Conservation (phyloP, 2,329 filamentous ascomycete species). For the Podosphaera fusca region DNA sequence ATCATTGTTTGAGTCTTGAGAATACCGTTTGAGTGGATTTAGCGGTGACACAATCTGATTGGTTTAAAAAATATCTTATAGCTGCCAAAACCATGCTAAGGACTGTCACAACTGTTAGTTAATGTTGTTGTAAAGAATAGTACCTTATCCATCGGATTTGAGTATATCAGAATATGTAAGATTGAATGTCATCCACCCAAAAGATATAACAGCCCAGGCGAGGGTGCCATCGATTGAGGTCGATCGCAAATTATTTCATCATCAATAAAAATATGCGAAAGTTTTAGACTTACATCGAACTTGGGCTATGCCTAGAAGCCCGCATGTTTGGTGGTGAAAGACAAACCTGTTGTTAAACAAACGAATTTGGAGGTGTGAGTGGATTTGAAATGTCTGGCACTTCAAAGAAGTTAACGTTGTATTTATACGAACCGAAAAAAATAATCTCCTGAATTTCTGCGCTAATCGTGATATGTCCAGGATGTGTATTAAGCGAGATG, state of each 20-base stretch:
- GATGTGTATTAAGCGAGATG: not conserved
- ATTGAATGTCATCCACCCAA: constrained; percentile 67
- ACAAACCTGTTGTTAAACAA: not conserved
- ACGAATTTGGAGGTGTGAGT: not conserved
- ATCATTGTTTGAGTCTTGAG: too few species aligned
- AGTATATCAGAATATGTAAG: constrained; percentile 91
- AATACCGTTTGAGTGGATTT: not conserved
- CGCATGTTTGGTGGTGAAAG: not conserved
- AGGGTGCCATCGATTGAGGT: constrained; percentile 65
- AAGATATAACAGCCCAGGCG: constrained; percentile 75
- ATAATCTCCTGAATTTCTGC: not conserved
- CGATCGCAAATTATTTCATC: constrained; percentile 99
- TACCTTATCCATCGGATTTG: not conserved
- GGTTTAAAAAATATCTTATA: constrained; percentile 4
- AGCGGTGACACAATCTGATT: not conserved
- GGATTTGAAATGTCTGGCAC: too few species aligned
- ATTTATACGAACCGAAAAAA: not conserved
- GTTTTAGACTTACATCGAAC: constrained; percentile 2
- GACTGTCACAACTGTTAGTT: not conserved
- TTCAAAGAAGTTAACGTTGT: not conserved
- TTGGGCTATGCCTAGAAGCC: not conserved
- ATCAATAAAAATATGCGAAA: constrained; percentile 20
- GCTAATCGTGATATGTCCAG: not conserved
- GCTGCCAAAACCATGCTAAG: not conserved
- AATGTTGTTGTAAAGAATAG: not conserved